Base-by-base conservation (phyloP, 495 filamentous ascomycete species). In the Penicillium mononematosum region DNA sequence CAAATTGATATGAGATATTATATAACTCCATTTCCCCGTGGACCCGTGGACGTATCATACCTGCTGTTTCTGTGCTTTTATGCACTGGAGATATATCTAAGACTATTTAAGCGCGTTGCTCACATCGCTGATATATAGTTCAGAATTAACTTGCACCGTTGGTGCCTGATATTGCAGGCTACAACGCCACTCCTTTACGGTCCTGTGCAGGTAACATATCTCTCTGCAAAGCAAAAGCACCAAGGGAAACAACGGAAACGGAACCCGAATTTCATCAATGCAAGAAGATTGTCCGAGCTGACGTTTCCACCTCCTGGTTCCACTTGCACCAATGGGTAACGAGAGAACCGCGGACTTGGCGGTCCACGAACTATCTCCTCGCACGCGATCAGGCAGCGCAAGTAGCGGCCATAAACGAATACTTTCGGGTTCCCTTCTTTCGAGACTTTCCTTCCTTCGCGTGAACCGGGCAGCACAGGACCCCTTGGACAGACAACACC, bases 391-490 rank as follows among this genome's bases (percentile, higher is more conserved):
- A 14, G 68, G 58, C 53, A 76, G 71, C 64, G 67, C 70, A 64
- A 74, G 62, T 66, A 73, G 71, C 60, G 70, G 75, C 50, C 86
- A 88, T 72, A 88, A 81, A 66, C 80, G 85, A 65, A 88, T 75
- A 63, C 65, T 85, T 29, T 89, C 88, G 4, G 85, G 84, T 51
- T 85, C 80, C 82, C 62, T 77, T 84, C 61, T 75, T 19, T 77
- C 69, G 24, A 70, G 65, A 50, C 68, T 75, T 38, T 82, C 83
- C 39, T 85, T 87, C 56, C 68, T 87, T 34, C 84, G 88, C 51
- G 74, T 74, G 70, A 76, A 58, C 49, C 75, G 75, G 56, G 61
- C 65, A 32, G 61, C 66, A 19, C 69, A 71, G 22, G 56, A 58
- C 16, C 60, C 69, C 19, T 61, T 80, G 64, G 47, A 75, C 67